A percentile compares a stretch with the other conserved stretches of the same genome.
Evolutionary conservation across 2,329 filamentous ascomycete genomes (phyloP).

Genomic region (Fusarium devonianum): DNA sequence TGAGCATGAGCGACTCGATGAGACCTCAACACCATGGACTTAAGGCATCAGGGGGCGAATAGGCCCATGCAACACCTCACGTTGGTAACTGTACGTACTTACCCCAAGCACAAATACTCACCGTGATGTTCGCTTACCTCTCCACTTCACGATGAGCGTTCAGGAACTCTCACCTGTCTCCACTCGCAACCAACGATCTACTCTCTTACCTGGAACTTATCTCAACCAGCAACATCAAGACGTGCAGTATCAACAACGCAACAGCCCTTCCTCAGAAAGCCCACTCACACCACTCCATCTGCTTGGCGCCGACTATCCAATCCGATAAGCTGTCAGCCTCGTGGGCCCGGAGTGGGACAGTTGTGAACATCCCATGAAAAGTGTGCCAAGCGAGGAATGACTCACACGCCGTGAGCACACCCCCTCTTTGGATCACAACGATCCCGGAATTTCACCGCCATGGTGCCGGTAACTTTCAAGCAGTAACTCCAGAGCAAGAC

Average conservation of each 20-base stretch:
- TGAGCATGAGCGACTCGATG: not conserved
- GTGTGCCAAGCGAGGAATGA: conserved; percentile 32
- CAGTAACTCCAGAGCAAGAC: no score
- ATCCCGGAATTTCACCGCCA: conserved; percentile 25
- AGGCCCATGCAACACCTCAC: conserved; percentile 4
- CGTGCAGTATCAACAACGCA: conserved; percentile 4
- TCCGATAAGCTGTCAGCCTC: conserved; percentile 36
- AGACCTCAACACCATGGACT: conserved; percentile 14
- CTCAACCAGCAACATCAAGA: conserved; percentile 1
- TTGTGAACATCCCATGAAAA: conserved; percentile 21
- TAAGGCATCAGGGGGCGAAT: not conserved
- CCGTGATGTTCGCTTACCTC: conserved; percentile 13
- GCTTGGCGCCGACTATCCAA: conserved; percentile 36
- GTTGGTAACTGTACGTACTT: conserved; percentile 3
- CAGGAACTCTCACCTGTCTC: conserved; percentile 9
- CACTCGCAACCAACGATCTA: no score
- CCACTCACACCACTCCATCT: conserved; percentile 25
- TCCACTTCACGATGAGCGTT: conserved; percentile 5
- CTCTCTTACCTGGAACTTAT: no score
- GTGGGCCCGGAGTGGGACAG: conserved; percentile 10
- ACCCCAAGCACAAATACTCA: conserved; percentile 1
- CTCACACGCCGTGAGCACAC: conserved; percentile 41
- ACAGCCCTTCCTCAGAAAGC: not conserved
- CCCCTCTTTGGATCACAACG: conserved; percentile 24
- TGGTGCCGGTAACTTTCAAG: no score